A percentile compares a stretch with the other conserved stretches of the same genome.
phyloP scores from a whole-genome alignment of 2,329 filamentous ascomycete species.

The Monosporascus sp. region DNA sequence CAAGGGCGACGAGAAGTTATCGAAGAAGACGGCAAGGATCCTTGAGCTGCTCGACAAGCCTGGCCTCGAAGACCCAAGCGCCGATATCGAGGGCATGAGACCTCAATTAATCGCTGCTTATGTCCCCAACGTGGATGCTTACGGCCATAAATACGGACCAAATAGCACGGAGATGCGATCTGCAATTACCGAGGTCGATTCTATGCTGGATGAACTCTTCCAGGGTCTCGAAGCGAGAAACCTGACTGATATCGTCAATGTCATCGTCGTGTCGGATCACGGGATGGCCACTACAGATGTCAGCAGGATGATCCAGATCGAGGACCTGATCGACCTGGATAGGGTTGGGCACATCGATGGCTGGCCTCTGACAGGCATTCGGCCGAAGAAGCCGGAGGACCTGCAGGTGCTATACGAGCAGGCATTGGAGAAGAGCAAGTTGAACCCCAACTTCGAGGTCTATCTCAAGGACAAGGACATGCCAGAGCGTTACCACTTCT shows the following conservation, averaged over 20 bases:
- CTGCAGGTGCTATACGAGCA: conserved; percentile 62
- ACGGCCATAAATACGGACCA: conserved; percentile 84
- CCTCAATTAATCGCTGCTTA: conserved; percentile 93
- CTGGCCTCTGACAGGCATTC: conserved; percentile 87
- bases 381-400: conserved; percentile 66
- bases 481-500: conserved; percentile 90
- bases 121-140: conserved; percentile 83
- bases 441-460: conserved; percentile 71
- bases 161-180: conserved; percentile 86
- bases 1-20: conserved; percentile 69
- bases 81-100: conserved; percentile 49
- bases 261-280: conserved; percentile 95
- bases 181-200: conserved; percentile 76
- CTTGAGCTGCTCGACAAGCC: conserved; percentile 81
- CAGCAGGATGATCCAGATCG: conserved; percentile 76
- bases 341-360: conserved; percentile 83
- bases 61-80: conserved; percentile 56
- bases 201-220: conserved; percentile 75
- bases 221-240: conserved; percentile 74
- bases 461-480: conserved; percentile 84
- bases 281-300: conserved; percentile 94
- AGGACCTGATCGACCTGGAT: conserved; percentile 75
- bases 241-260: conserved; percentile 82
- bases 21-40: conserved; percentile 72
- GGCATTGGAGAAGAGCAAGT: conserved; percentile 50